Evolutionary conservation across 176 grass and related monocot genomes (phyloP), one percentile per base, ranked within the genome.

Genomic region (Carex scoparia): DNA sequence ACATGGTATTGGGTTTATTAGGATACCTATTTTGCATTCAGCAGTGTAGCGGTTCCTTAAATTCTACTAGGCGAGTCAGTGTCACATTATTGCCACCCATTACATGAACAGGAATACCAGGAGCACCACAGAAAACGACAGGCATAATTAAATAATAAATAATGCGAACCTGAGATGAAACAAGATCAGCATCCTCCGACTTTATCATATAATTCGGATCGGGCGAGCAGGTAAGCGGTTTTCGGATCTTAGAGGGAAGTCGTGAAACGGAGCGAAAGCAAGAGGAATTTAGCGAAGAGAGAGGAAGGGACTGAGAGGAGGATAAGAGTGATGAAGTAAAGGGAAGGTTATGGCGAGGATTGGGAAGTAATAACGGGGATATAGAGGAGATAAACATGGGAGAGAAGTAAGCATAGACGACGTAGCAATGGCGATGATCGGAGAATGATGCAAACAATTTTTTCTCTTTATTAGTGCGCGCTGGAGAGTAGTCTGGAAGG

Each of bases 141-240:
- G 74, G 12, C 6, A 77, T 10, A 15, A 77, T 49, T 40, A 32
- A 83, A 65, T 3, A 79, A 15, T 54, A 32, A 83, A 74, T 3
- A 79, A 15, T 54, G 62, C 40, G 16, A 59, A 90, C 88, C 88
- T 69, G 81, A 84, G 80, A 48, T 38, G 58, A 28, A 53, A 11
- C 38, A 23, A 5, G 6, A 15, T 84, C 69, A 61, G 61, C 48
- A 54, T 58, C 37, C 51, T 55, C 23, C 16, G 60, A 58, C 80
- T 63, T 61, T 38, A 60, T 85, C 88, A 84, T 90, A 59, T 54
- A 40, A 14, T 65, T 56, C 40, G 81, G 71, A 44, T 68, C 64
- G 14, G 54, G 32, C 15, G 79, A 86, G 65, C 57, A 75, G 30
- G 71, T 12, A 38, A 16, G 23, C 9, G 59, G 19, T 10, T 53